These are phyloP conservation scores for Tylopilus felleus DNA, from an alignment of 768 basidiomycete species.

Conservation along the genomic window DNA sequence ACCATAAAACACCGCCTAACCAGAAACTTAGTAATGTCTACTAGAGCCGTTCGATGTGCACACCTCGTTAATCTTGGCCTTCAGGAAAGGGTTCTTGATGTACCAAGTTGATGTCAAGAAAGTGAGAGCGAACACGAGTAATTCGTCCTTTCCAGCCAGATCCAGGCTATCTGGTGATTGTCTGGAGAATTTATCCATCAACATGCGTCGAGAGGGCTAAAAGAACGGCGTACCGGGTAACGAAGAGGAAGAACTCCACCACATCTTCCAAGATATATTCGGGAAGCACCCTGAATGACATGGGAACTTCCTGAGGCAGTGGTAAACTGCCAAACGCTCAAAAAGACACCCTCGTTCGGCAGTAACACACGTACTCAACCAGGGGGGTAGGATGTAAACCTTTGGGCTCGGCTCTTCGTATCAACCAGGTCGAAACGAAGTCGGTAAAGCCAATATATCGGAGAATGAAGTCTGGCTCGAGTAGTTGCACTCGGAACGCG, in stretches of 20 bases:
- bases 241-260: conserved; percentile 83
- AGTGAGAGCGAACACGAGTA: conserved; percentile 83
- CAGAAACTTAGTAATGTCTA: conserved; percentile 1
- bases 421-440: conserved; percentile 92
- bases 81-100: conserved; percentile 98
- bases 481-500: conserved; percentile 80
- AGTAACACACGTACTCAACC: conserved; percentile 52
- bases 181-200: conserved; percentile 31
- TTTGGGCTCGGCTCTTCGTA: conserved; percentile 82
- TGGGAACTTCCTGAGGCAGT: conserved; percentile 79
- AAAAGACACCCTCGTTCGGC: not conserved
- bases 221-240: conserved; percentile 58
- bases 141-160: conserved; percentile 77
- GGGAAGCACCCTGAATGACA: conserved; percentile 82
- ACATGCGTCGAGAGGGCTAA: not conserved
- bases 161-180: conserved; percentile 78
- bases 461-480: conserved; percentile 81
- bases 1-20: conserved; percentile 71
- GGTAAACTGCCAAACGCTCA: conserved; percentile 59
- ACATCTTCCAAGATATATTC: conserved; percentile 95
- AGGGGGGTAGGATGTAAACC: conserved; percentile 68
- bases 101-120: conserved; percentile 95
- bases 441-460: conserved; percentile 79
- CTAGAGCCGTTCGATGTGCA: conserved; percentile 10
- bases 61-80: conserved; percentile 94